phyloP scores from a whole-genome alignment of 2,329 filamentous ascomycete genomes.

The Calycina marina region DNA sequence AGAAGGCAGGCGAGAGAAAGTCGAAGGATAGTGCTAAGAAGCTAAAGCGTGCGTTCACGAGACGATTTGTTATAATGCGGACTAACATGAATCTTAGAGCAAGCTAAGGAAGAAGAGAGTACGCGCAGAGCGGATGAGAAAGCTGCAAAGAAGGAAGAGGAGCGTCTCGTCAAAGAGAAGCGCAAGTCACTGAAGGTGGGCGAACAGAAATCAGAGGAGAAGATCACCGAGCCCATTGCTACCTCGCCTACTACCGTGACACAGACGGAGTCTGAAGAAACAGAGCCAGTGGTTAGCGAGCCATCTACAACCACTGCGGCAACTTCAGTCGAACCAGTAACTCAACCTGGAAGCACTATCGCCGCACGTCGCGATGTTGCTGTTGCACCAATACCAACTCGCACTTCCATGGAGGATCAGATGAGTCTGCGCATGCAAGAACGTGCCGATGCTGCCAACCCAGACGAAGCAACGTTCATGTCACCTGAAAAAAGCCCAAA shows the following conservation, averaged over 20 bases:
- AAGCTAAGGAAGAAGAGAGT: constrained; percentile 28
- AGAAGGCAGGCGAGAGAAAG: constrained; percentile 41
- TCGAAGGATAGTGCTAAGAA: constrained; percentile 37
- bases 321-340: constrained; percentile 1
- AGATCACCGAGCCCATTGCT: background rate
- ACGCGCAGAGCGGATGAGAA: constrained; percentile 36
- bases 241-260: constrained; percentile 1
- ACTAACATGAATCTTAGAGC: constrained; percentile 18
- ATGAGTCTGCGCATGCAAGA: constrained; percentile 13
- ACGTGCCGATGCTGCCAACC: constrained; percentile 10
- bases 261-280: background rate
- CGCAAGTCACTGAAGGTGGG: constrained; percentile 30
- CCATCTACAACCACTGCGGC: too few relatives aligned
- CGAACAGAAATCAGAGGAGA: constrained; percentile 4
- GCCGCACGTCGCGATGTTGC: constrained; percentile 6
- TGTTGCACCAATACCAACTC: constrained; percentile 8
- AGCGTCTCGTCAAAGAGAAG: constrained; percentile 35
- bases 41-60: constrained; percentile 45
- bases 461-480: constrained; percentile 10
- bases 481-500: constrained; percentile 11
- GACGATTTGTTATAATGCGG: too few relatives aligned
- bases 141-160: constrained; percentile 37
- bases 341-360: constrained; percentile 2
- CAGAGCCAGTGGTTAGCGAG: background rate
- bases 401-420: constrained; percentile 19